phyloP scores from a whole-genome alignment of 2,329 filamentous ascomycete species.

The Incumbomyces lentus region DNA sequence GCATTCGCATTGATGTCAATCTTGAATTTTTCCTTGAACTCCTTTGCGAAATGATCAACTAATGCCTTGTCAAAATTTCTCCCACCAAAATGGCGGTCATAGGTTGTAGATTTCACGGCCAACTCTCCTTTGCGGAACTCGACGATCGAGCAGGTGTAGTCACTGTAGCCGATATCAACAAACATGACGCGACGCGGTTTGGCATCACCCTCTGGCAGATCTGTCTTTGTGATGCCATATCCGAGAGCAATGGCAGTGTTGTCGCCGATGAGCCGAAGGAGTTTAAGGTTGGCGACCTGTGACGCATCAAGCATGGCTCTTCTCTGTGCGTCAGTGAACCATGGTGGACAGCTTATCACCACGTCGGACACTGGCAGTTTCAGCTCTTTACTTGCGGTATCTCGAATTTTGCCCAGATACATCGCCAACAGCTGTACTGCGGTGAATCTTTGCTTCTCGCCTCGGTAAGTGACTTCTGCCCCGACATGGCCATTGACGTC shows the following conservation, averaged over 20 bases:
- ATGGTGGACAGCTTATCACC: conserved; percentile 86
- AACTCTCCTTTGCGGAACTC: conserved; percentile 97
- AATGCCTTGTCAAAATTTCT: conserved; percentile 94
- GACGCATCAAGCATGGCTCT: conserved; percentile 80
- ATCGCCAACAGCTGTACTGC: conserved; percentile 87
- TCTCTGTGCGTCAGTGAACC: conserved; percentile 94
- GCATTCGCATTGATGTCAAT: conserved; percentile 85
- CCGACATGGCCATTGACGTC: conserved; percentile 92
- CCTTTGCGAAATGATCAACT: conserved; percentile 85
- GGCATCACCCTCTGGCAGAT: conserved; percentile 80
- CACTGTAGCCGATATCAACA: conserved; percentile 90
- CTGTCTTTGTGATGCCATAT: conserved; percentile 95
- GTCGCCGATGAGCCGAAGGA: conserved; percentile 92
- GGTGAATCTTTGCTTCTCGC: conserved; percentile 93
- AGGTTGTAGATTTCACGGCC: conserved; percentile 82
- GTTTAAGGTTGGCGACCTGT: conserved; percentile 86
- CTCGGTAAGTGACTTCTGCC: conserved; percentile 83
- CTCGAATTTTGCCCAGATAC: conserved; percentile 90
- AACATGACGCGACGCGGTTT: conserved; percentile 84
- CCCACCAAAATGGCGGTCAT: conserved; percentile 92
- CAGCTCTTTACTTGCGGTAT: conserved; percentile 75
- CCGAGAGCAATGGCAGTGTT: conserved; percentile 92
- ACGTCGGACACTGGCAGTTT: conserved; percentile 86
- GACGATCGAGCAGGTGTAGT: conserved; percentile 87
- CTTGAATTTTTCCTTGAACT: conserved; percentile 98